Conservation (phyloP, 148 eudicot species). For the Fagopyrum homotropicum region DNA sequence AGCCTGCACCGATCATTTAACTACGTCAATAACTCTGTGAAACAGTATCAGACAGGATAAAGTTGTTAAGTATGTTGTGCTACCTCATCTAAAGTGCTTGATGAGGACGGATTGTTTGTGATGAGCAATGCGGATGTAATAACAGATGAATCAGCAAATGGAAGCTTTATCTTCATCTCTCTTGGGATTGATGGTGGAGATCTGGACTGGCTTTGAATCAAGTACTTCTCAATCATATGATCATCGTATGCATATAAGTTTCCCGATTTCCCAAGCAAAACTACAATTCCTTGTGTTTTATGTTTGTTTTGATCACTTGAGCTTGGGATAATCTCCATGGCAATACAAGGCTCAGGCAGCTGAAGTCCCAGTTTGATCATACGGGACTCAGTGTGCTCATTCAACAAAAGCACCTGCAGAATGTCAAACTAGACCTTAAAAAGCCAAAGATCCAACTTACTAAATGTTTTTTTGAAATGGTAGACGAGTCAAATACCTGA, state of each 20-base stretch:
- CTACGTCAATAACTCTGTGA: neutral
- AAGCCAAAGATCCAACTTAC: neutral
- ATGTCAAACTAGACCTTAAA: constrained; percentile 3
- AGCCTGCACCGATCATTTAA: constrained; percentile 30
- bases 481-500: constrained; percentile 46
- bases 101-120: constrained; percentile 34
- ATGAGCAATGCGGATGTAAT: constrained; percentile 51
- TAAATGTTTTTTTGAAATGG: no score
- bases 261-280: constrained; percentile 79
- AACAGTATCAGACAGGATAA: constrained; percentile 6
- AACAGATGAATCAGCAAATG: constrained; percentile 46
- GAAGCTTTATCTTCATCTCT: constrained; percentile 61
- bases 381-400: constrained; percentile 75
- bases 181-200: constrained; percentile 67
- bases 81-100: constrained; percentile 52
- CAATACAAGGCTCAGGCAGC: constrained; percentile 57
- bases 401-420: constrained; percentile 68
- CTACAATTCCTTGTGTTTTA: constrained; percentile 47
- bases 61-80: neutral
- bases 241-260: constrained; percentile 73
- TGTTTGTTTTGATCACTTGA: constrained; percentile 52
- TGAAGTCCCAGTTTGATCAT: constrained; percentile 76
- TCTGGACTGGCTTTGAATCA: constrained; percentile 59
- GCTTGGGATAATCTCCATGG: constrained; percentile 54
- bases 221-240: constrained; percentile 57